Percentiles rank a stretch among this genome's conserved stretches.
These are phyloP conservation scores for Gymnopilus junonius DNA, from an alignment of 768 basidiomycete species.

Conservation along the genomic window DNA sequence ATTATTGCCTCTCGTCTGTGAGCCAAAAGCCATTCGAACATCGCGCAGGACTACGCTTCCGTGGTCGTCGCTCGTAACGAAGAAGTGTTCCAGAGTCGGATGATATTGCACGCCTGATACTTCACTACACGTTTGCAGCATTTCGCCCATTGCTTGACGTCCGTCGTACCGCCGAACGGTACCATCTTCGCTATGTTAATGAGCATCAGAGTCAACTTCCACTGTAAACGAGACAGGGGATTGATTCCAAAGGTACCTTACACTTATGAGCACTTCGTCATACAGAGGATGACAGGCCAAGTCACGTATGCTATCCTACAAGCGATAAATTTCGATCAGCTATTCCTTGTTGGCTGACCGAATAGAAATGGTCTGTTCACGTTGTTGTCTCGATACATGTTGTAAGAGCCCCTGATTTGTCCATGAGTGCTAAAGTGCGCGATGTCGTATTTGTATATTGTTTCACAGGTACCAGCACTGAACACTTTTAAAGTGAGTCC, in stretches of 20 bases:
- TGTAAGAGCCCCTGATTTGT: constrained; percentile 15
- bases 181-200: constrained; percentile 65
- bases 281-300: constrained; percentile 68
- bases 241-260: constrained; percentile 48
- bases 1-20: constrained; percentile 43
- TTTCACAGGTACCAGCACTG: constrained; percentile 61
- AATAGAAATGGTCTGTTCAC: constrained; percentile 14
- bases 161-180: constrained; percentile 65
- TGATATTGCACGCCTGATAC: constrained; percentile 72
- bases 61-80: constrained; percentile 62
- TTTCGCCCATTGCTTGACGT: constrained; percentile 54
- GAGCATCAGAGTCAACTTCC: not conserved
- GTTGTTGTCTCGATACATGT: constrained; percentile 22
- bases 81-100: constrained; percentile 69
- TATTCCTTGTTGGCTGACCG: not conserved
- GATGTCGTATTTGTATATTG: constrained; percentile 58
- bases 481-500: not conserved
- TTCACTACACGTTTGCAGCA: constrained; percentile 55
- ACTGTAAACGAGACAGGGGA: constrained; percentile 13
- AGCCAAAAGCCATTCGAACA: constrained; percentile 74
- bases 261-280: constrained; percentile 72
- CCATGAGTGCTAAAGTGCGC: constrained; percentile 37
- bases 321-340: not conserved
- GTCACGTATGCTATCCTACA: constrained; percentile 67
- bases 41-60: constrained; percentile 74